Evolutionary conservation across 1,284 basidiomycete genomes (phyloP), one percentile per base, ranked within the genome.

Genomic region (Ustilago bromivora): DNA sequence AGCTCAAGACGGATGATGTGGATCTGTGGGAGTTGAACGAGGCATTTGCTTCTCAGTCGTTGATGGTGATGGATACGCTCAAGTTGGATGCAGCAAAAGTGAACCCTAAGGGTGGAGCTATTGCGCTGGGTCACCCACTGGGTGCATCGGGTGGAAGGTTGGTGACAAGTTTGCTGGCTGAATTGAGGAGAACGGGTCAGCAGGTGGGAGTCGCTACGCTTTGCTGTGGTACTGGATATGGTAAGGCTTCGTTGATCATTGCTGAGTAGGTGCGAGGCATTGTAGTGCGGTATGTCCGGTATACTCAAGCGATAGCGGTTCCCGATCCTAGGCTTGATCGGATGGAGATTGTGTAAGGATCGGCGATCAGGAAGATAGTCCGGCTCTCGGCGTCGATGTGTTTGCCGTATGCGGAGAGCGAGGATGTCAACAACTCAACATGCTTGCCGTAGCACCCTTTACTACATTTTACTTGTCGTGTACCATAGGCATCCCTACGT

Each of bases 1-100:
- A 76, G 36, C 69, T 85, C 55, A 67, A 54, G 40, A 69, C 71
- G 15, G 61, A 73, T n/a, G 82, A 85, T 31, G 59, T 85, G 9
- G 83, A 83, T 56, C 67, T 85, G n/a, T 85, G 75, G 73, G 84
- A 85, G 68, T 59, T 85, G 56, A 85, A 85, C 64, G 84, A 84
- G 60, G 84, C 84, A 31, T 85, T 85, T 57, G 84, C 84, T 11
- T 83, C 81, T 34, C 83, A 85, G 61, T 72, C 78, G 41, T 64
- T 84, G 19, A 83, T 82, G 83, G 77, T 76, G 35, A 76, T 82
- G 60, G 82, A 82, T 47, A 76, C 76, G 47, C 77, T 85, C 63
- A 71, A 74, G 34, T 63, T 85, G 32, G 72, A 78, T 23, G 62
- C 58, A 8, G 56, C 55, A 17, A 81, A 80, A 61, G 82, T 85